These are phyloP conservation scores for Austroboletus novae-zelandiae DNA, from an alignment of 1,284 basidiomycete species.

Conservation along the genomic window DNA sequence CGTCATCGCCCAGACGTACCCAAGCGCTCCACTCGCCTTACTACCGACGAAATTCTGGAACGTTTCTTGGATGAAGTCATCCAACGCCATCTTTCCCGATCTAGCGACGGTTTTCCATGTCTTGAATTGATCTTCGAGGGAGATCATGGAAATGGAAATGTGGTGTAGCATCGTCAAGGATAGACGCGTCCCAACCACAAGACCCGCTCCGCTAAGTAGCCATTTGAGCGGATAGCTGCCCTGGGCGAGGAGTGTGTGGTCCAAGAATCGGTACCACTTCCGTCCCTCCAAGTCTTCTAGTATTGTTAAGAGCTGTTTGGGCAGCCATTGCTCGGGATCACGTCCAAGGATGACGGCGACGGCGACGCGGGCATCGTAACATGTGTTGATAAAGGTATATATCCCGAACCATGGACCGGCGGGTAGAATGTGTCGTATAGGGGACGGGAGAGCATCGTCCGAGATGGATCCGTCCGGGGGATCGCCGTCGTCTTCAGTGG, in stretches of 20 bases:
- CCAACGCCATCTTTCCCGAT: conserved; percentile 55
- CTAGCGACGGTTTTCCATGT: conserved; percentile 43
- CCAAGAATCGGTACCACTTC: conserved; percentile 43
- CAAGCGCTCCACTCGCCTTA: conserved; percentile 38
- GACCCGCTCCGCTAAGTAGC: conserved; percentile 41
- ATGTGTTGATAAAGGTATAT: conserved; percentile 41
- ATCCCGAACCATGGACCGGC: conserved; percentile 38
- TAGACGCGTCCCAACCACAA: conserved; percentile 51
- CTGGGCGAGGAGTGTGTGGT: conserved; percentile 21
- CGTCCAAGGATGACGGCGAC: conserved; percentile 39
- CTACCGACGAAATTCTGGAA: conserved; percentile 32
- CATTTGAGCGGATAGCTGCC: conserved; percentile 35
- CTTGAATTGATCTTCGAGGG: conserved; percentile 48
- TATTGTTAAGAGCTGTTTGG: conserved; percentile 37
- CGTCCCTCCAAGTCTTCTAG: conserved; percentile 41
- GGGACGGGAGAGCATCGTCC: conserved; percentile 40
- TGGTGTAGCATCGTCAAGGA: conserved; percentile 55
- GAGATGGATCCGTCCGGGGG: conserved; percentile 48
- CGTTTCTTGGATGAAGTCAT: conserved; percentile 44
- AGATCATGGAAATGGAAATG: conserved; percentile 47
- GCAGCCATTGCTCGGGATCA: conserved; percentile 37
- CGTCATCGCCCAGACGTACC: conserved; percentile 46
- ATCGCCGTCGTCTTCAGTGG: conserved; percentile 32
- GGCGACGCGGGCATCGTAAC: conserved; percentile 40
- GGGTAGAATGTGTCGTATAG: conserved; percentile 42